These are phyloP conservation scores for Syzygium grande DNA, from an alignment of 345 rosid species.

Conservation along the genomic window DNA sequence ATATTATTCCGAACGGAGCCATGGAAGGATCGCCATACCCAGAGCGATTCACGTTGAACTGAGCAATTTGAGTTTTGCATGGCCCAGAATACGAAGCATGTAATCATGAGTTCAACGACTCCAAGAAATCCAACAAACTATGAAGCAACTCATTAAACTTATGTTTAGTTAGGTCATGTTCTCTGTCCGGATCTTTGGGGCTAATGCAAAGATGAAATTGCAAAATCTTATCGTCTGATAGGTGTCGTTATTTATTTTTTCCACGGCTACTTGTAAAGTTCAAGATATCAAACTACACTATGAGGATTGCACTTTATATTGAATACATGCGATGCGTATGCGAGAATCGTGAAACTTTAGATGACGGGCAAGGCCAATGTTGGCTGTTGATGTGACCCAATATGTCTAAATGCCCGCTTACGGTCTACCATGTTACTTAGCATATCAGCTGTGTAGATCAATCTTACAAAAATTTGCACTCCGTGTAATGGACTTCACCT, in stretches of 20 bases:
- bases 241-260: not conserved
- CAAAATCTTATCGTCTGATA: not conserved
- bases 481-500: not conserved
- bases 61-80: not conserved
- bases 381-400: not conserved
- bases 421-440: not conserved
- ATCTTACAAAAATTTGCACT: not conserved
- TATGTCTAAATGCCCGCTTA: not conserved
- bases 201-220: not conserved
- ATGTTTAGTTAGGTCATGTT: not conserved
- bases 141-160: not conserved
- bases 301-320: not conserved
- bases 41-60: not conserved
- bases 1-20: not conserved
- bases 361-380: not conserved
- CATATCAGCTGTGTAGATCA: not conserved
- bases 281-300: not conserved
- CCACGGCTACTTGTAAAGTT: not conserved
- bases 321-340: not conserved
- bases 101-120: not conserved
- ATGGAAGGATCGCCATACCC: not conserved
- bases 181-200: not conserved
- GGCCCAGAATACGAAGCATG: not conserved
- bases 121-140: not conserved
- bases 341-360: not conserved